These are phyloP conservation scores for Mycothermus thermophilus DNA, from an alignment of 495 filamentous ascomycete genomes.

Conservation along the genomic window DNA sequence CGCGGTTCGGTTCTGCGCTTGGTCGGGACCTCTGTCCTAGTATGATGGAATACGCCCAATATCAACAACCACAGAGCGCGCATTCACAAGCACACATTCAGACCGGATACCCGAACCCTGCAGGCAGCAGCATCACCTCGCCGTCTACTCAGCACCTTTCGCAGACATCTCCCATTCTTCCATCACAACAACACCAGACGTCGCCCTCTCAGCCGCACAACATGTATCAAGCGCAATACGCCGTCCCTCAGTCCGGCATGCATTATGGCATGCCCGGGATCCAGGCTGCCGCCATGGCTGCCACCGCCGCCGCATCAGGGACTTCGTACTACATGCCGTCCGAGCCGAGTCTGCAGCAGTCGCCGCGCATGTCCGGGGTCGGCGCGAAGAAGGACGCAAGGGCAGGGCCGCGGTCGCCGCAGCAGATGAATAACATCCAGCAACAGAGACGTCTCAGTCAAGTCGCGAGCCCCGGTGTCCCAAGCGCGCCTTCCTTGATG, in stretches of 20 bases:
- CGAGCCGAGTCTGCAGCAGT: constrained; percentile 43
- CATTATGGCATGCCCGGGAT: constrained; percentile 47
- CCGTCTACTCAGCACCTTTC: constrained; percentile 42
- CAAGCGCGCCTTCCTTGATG: constrained; percentile 43
- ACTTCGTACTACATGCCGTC: constrained; percentile 42
- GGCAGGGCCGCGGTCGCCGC: constrained; percentile 43
- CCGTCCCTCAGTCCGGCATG: constrained; percentile 41
- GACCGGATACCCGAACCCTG: constrained; percentile 36
- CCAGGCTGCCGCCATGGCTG: constrained; percentile 56
- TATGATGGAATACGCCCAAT: constrained; percentile 61
- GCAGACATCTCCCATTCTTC: constrained; percentile 49
- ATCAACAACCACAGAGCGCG: constrained; percentile 44
- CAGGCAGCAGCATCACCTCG: constrained; percentile 48
- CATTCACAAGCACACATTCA: constrained; percentile 34
- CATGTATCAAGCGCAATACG: constrained; percentile 47
- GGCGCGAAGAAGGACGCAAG: constrained; percentile 44
- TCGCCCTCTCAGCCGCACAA: constrained; percentile 40
- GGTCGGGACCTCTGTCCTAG: constrained; percentile 18
- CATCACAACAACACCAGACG: constrained; percentile 42
- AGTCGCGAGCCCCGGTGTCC: constrained; percentile 48
- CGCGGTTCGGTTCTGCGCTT: constrained; percentile 10
- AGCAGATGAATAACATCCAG: constrained; percentile 42
- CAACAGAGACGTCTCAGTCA: constrained; percentile 46
- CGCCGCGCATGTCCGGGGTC: constrained; percentile 40
- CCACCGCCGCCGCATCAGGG: constrained; percentile 53